phyloP scores from a whole-genome alignment of 176 grass and related monocot species.

The Aegilops sharonensis region DNA sequence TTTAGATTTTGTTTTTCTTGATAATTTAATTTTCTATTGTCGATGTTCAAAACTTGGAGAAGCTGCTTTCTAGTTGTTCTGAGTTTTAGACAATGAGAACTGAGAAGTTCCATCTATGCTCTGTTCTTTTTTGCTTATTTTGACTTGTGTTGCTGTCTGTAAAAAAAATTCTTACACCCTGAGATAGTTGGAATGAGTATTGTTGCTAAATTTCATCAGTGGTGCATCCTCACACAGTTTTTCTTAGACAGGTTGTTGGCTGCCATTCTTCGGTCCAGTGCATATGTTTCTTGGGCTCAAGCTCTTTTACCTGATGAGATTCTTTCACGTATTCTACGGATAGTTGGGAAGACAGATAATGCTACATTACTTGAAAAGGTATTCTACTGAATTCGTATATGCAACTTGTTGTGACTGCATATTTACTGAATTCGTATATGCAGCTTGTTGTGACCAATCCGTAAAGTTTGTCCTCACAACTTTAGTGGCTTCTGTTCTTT shows the following conservation, averaged over 20 bases:
- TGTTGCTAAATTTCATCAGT: conserved; percentile 9
- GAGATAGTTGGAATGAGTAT: conserved; percentile 22
- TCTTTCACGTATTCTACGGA: conserved; percentile 78
- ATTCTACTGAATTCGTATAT: conserved; percentile 19
- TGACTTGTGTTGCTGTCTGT: conserved; percentile 8
- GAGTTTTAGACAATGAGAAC: conserved; percentile 4
- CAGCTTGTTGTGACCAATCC: not conserved
- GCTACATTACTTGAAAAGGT: conserved; percentile 81
- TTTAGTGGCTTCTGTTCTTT: not conserved
- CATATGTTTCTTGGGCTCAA: conserved; percentile 65
- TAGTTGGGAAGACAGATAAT: conserved; percentile 76
- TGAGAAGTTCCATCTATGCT: not conserved
- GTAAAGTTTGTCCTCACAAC: not conserved
- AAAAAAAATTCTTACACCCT: not conserved
- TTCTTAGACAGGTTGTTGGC: conserved; percentile 63
- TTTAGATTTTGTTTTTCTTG: not conserved
- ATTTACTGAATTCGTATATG: conserved; percentile 15
- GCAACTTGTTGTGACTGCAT: conserved; percentile 23
- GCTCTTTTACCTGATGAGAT: conserved; percentile 67
- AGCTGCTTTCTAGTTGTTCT: not conserved
- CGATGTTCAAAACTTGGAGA: not conserved
- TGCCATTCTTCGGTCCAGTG: conserved; percentile 45
- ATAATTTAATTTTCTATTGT: not conserved
- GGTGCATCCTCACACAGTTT: not conserved
- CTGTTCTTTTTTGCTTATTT: not conserved